A percentile compares a stretch with the other conserved stretches of the same genome.
Evolutionary conservation across 2,329 filamentous ascomycete genomes (phyloP).

Genomic region (Microdochium trichocladiopsis): DNA sequence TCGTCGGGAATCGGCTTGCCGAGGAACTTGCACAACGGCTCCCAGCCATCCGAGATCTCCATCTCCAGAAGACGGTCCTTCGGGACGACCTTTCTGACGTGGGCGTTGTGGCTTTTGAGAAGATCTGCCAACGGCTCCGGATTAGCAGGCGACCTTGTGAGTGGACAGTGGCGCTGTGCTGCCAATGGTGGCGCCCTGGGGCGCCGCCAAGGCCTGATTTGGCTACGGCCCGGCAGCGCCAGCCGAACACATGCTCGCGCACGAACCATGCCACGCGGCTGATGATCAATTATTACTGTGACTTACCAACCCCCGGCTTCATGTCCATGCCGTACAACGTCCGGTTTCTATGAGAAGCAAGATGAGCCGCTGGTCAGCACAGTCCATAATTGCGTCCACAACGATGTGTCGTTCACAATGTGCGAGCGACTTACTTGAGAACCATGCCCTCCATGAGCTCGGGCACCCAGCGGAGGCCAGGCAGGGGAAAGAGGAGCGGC

Average conservation of each 20-base stretch:
- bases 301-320: conserved; percentile 3
- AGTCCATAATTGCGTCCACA: no score
- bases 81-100: conserved; percentile 8
- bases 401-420: no score
- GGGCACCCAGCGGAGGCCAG: conserved; percentile 3
- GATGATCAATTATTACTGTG: neutral
- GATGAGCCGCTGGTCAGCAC: neutral
- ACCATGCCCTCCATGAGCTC: conserved; percentile 3
- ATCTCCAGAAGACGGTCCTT: conserved; percentile 9
- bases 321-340: conserved; percentile 2
- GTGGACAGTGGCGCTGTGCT: no score
- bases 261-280: neutral
- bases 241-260: neutral
- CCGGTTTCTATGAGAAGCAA: neutral
- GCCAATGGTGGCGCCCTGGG: no score
- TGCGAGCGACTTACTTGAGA: conserved; percentile 1
- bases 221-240: no score
- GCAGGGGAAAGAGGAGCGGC: conserved; percentile 2
- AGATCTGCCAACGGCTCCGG: conserved; percentile 1
- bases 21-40: conserved; percentile 17
- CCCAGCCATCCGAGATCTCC: conserved; percentile 16
- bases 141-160: neutral
- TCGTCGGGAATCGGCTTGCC: conserved; percentile 13
- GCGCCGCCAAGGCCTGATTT: no score
- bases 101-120: conserved; percentile 8